Evolutionary conservation across 1,284 basidiomycete species (phyloP).

Genomic region (Ustilago nuda): DNA sequence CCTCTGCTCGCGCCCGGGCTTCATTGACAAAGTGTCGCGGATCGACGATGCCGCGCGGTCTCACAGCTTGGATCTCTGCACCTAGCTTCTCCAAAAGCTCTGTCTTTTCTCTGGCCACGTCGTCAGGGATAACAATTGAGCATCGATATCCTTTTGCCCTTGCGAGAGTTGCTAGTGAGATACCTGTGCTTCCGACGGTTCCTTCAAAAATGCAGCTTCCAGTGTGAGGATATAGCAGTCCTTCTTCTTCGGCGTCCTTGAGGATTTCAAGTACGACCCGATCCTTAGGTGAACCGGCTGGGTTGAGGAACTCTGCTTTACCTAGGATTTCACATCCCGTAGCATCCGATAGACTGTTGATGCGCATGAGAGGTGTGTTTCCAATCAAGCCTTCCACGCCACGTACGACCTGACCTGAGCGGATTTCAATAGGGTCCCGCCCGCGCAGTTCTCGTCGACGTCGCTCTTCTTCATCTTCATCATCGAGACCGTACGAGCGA

Average conservation of each 20-base stretch:
- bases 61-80: conserved; percentile 80
- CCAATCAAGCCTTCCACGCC: conserved; percentile 70
- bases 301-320: conserved; percentile 97
- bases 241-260: conserved; percentile 87
- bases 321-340: conserved; percentile 94
- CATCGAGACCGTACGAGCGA: conserved; percentile 33
- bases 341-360: conserved; percentile 88
- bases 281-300: conserved; percentile 97
- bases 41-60: conserved; percentile 67
- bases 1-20: conserved; percentile 57
- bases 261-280: conserved; percentile 84
- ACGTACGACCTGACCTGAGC: conserved; percentile 53
- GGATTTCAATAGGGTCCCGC: conserved; percentile 44
- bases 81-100: conserved; percentile 85
- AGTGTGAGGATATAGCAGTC: conserved; percentile 85
- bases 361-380: conserved; percentile 91
- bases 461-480: conserved; percentile 46
- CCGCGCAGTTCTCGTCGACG: conserved; percentile 31
- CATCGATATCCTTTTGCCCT: conserved; percentile 76
- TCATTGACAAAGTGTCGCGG: conserved; percentile 68
- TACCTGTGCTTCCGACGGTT: conserved; percentile 96
- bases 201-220: conserved; percentile 97
- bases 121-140: conserved; percentile 69
- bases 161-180: conserved; percentile 86
- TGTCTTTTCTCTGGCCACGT: conserved; percentile 87